phyloP scores from a whole-genome alignment of 352 stramenopile genomes.

The Globisporangium iwayamae region DNA sequence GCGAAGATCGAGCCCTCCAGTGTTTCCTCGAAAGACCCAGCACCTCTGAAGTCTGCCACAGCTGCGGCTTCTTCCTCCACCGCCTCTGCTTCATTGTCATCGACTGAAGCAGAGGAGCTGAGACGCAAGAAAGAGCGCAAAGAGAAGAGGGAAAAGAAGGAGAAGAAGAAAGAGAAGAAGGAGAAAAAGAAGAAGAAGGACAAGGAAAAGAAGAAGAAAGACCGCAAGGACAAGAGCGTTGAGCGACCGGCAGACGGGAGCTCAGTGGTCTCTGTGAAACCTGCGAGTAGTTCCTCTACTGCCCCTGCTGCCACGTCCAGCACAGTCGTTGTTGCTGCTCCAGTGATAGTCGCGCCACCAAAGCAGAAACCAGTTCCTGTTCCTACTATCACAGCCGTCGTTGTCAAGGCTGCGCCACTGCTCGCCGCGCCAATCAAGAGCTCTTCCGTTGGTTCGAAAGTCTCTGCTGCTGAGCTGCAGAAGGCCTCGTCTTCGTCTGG shows the following conservation, averaged over 20 bases:
- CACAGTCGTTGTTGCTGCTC: not conserved
- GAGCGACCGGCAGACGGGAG: constrained; percentile 27
- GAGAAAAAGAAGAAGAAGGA: constrained; percentile 53
- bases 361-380: constrained; percentile 1
- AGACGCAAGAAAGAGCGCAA: constrained; percentile 59
- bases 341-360: not conserved
- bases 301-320: not conserved
- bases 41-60: not conserved
- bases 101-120: constrained; percentile 14
- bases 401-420: not conserved
- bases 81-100: not conserved
- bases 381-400: not conserved
- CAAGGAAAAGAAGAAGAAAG: constrained; percentile 47
- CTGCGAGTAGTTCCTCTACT: not conserved
- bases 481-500: constrained; percentile 14
- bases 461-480: constrained; percentile 25
- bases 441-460: constrained; percentile 27
- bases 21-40: not conserved
- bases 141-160: constrained; percentile 66
- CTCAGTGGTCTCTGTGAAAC: constrained; percentile 11
- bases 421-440: not conserved
- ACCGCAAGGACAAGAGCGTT: constrained; percentile 40
- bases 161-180: constrained; percentile 70
- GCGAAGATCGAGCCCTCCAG: not conserved
- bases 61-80: not conserved